Conservation (phyloP, 2,329 filamentous ascomycete genomes). For the Cryphonectria nitschkei region DNA sequence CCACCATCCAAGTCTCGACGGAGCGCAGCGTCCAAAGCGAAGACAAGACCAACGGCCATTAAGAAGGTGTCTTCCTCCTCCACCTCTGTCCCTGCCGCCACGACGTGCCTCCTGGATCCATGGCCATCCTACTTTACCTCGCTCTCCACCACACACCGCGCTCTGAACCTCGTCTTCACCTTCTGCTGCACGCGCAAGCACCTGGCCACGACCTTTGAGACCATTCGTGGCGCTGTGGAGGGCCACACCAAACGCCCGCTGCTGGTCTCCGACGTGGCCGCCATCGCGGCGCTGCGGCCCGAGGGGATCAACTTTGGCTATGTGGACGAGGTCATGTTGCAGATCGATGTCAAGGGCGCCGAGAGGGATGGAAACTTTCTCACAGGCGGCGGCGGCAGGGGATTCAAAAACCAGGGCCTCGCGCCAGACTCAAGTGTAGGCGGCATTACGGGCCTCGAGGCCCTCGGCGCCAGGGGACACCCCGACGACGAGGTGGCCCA, state of each 20-base stretch:
- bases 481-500: conserved; percentile 35
- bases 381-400: conserved; percentile 52
- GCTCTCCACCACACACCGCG: conserved; percentile 77
- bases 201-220: conserved; percentile 88
- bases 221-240: conserved; percentile 82
- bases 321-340: conserved; percentile 81
- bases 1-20: conserved; percentile 22
- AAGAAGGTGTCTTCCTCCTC: conserved; percentile 28
- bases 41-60: conserved; percentile 23
- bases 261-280: conserved; percentile 76
- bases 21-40: conserved; percentile 28
- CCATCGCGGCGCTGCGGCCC: conserved; percentile 78
- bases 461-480: conserved; percentile 39
- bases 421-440: conserved; percentile 61
- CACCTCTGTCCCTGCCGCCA: conserved; percentile 24
- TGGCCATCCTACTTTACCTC: conserved; percentile 79
- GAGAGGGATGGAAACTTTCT: conserved; percentile 68
- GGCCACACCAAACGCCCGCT: conserved; percentile 75
- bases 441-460: conserved; percentile 55
- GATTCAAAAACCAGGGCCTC: conserved; percentile 53
- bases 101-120: conserved; percentile 43
- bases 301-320: conserved; percentile 81
- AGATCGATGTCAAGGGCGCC: conserved; percentile 75
- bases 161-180: conserved; percentile 90
- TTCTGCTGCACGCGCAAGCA: conserved; percentile 95